A percentile compares a stretch with the other conserved stretches of the same genome.
Evolutionary conservation across 768 basidiomycete genomes (phyloP).

Genomic region (Nidularia sp.): DNA sequence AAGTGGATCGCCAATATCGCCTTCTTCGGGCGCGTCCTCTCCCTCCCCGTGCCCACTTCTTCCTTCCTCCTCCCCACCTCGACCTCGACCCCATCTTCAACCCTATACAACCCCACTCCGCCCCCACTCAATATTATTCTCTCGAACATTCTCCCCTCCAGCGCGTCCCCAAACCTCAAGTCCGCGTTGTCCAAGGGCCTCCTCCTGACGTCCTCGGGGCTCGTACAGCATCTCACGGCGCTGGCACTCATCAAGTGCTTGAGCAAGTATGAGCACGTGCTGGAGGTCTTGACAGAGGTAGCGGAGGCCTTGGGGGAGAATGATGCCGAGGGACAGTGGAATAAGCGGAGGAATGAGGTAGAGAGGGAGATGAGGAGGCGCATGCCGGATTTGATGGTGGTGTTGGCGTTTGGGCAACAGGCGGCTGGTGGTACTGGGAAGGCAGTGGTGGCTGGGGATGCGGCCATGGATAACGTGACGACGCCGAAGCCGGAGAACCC

Average conservation of each 20-base stretch:
- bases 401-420: conserved; percentile 58
- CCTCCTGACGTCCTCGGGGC: conserved; percentile 57
- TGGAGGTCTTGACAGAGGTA: conserved; percentile 42
- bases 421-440: neutral
- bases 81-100: neutral
- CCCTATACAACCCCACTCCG: conserved; percentile 64
- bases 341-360: conserved; percentile 58
- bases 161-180: conserved; percentile 73
- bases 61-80: conserved; percentile 54
- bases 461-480: neutral
- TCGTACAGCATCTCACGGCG: conserved; percentile 87
- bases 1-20: conserved; percentile 88
- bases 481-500: conserved; percentile 12
- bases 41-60: conserved; percentile 63
- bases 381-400: conserved; percentile 83
- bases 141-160: conserved; percentile 73
- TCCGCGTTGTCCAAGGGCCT: conserved; percentile 78
- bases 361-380: conserved; percentile 70
- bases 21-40: conserved; percentile 75
- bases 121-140: conserved; percentile 70
- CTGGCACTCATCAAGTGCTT: conserved; percentile 74
- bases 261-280: conserved; percentile 60
- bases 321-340: conserved; percentile 57
- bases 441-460: neutral
- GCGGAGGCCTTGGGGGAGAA: conserved; percentile 57